A percentile compares a stretch with the other conserved stretches of the same genome.
Conservation (phyloP, 768 basidiomycete species). For the Auriscalpium microsporum region DNA sequence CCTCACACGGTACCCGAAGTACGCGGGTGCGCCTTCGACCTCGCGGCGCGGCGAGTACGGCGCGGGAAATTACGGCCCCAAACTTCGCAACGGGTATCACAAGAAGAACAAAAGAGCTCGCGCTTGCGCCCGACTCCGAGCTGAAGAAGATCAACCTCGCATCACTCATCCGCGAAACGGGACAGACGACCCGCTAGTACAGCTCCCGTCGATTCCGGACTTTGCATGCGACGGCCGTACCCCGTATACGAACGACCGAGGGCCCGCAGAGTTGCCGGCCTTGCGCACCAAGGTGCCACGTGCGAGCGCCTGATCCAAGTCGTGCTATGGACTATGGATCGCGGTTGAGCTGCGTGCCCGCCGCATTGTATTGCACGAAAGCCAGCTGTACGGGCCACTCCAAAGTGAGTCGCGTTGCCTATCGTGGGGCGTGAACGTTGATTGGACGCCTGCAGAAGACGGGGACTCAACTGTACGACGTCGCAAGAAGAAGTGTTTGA, state of each 20-base stretch:
- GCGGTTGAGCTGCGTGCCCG: conserved; percentile 45
- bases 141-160: conserved; percentile 73
- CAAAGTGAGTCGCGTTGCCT: conserved; percentile 40
- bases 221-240: conserved; percentile 75
- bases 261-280: conserved; percentile 39
- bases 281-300: conserved; percentile 39
- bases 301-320: conserved; percentile 43
- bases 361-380: conserved; percentile 73
- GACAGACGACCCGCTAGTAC: conserved; percentile 71
- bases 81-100: conserved; percentile 81
- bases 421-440: neutral
- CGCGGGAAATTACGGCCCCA: conserved; percentile 72
- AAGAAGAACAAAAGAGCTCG: conserved; percentile 62
- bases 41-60: conserved; percentile 77
- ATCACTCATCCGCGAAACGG: conserved; percentile 84
- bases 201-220: conserved; percentile 76
- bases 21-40: conserved; percentile 64
- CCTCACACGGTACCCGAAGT: conserved; percentile 67
- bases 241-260: conserved; percentile 62
- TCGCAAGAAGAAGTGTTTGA: conserved; percentile 76
- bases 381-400: conserved; percentile 62
- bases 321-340: conserved; percentile 38
- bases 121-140: conserved; percentile 34
- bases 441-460: conserved; percentile 37
- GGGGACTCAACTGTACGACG: conserved; percentile 88